phyloP scores from a whole-genome alignment of 805 yeast genomes.

The Wickerhamomyces bisporus region DNA sequence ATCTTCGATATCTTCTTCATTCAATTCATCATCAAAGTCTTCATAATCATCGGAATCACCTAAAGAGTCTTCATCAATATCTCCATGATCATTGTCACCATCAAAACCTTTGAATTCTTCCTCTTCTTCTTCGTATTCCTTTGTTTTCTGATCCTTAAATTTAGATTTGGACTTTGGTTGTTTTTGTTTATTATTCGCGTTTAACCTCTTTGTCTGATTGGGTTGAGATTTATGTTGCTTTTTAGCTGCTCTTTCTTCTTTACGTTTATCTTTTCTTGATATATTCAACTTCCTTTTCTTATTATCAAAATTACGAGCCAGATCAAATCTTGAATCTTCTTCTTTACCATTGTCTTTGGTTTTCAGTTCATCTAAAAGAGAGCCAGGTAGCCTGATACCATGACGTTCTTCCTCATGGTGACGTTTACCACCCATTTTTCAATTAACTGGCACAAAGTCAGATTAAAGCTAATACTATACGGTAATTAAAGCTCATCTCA shows the following conservation, averaged over 20 bases:
- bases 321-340: slow-evolving; percentile 32
- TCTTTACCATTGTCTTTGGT: slow-evolving; percentile 25
- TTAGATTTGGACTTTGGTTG: slow-evolving; percentile 25
- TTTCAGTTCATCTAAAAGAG: slow-evolving; percentile 47
- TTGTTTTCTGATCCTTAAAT: slow-evolving; percentile 20
- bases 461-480: not conserved
- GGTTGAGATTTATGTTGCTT: slow-evolving; percentile 23
- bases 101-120: slow-evolving; percentile 23
- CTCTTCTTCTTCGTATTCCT: slow-evolving; percentile 12
- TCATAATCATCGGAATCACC: slow-evolving; percentile 26
- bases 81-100: slow-evolving; percentile 14
- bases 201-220: no score
- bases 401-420: slow-evolving; percentile 24
- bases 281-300: slow-evolving; percentile 28
- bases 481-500: slow-evolving; percentile 12
- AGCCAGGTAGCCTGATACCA: slow-evolving; percentile 53
- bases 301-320: slow-evolving; percentile 25
- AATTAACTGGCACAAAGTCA: no score
- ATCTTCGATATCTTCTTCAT: slow-evolving; percentile 13
- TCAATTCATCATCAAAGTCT: slow-evolving; percentile 17
- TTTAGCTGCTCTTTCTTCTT: slow-evolving; percentile 33
- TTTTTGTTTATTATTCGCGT: slow-evolving; percentile 22
- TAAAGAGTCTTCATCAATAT: slow-evolving; percentile 7
- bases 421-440: slow-evolving; percentile 9
- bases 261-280: slow-evolving; percentile 39